phyloP scores from a whole-genome alignment of 106 monocot species.

The Apostasia ramifera region DNA sequence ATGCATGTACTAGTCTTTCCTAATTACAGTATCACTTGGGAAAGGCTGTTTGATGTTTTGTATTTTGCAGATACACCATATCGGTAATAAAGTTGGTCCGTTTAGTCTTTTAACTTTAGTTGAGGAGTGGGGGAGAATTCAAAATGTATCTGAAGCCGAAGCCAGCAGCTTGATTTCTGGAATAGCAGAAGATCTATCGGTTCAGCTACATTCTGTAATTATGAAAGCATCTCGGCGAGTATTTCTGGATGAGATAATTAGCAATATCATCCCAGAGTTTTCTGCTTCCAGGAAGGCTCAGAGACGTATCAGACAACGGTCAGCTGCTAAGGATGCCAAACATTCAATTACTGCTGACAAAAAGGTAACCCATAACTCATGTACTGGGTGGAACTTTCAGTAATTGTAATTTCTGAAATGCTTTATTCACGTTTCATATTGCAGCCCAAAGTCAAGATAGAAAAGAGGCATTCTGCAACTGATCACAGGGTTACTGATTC shows the following conservation, averaged over 20 bases:
- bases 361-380: conserved; percentile 12
- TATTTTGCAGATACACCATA: conserved; percentile 59
- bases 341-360: conserved; percentile 11
- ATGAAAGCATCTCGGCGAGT: conserved; percentile 72
- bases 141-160: conserved; percentile 22
- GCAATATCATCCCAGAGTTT: conserved; percentile 61
- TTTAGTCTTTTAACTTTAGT: conserved; percentile 67
- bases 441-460: conserved; percentile 17
- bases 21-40: background rate
- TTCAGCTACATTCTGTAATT: conserved; percentile 63
- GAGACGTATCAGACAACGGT: conserved; percentile 15
- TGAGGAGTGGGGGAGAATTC: conserved; percentile 47
- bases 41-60: conserved; percentile 1
- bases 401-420: background rate
- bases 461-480: conserved; percentile 16
- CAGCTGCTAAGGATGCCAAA: conserved; percentile 20
- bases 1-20: background rate
- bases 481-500: conserved; percentile 6
- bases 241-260: conserved; percentile 78
- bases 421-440: conserved; percentile 9
- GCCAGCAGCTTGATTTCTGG: conserved; percentile 28
- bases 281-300: conserved; percentile 46
- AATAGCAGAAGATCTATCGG: conserved; percentile 54
- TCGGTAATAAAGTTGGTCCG: conserved; percentile 56
- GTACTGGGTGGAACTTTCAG: background rate